Percentiles rank a stretch among this genome's conserved stretches.
phyloP scores from a whole-genome alignment of 805 yeast genomes.

The Monosporozyma aerobia region DNA sequence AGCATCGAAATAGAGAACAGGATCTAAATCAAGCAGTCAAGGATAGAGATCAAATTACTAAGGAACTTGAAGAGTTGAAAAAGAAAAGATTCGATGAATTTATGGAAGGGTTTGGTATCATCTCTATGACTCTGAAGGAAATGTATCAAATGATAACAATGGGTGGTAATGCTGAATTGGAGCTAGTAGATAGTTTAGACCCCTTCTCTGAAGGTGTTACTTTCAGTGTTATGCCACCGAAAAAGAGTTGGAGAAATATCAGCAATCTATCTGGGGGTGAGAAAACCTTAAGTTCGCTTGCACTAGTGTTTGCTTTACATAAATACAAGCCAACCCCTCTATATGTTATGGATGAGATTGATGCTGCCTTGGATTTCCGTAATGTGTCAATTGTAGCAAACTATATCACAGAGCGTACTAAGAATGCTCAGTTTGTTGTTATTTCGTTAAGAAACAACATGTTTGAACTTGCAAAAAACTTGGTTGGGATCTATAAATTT shows the following conservation, averaged over 20 bases:
- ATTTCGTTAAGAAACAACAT: constrained; percentile 92
- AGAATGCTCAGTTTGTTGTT: constrained; percentile 93
- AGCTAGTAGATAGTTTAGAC: constrained; percentile 87
- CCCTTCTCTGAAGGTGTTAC: constrained; percentile 97
- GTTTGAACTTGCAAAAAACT: constrained; percentile 92
- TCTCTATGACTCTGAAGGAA: constrained; percentile 81
- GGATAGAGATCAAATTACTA: constrained; percentile 55
- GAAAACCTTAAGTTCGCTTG: constrained; percentile 88
- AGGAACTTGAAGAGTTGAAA: constrained; percentile 56
- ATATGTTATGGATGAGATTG: constrained; percentile 98
- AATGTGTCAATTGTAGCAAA: constrained; percentile 97
- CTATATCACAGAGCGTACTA: constrained; percentile 89
- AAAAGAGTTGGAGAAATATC: constrained; percentile 94
- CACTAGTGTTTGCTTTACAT: constrained; percentile 92
- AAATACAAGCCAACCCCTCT: constrained; percentile 94
- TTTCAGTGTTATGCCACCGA: constrained; percentile 98
- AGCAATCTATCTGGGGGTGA: constrained; percentile 96
- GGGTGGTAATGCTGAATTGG: constrained; percentile 99
- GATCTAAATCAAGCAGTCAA: constrained; percentile 63
- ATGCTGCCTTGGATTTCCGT: constrained; percentile 95
- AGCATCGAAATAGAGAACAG: constrained; percentile 50
- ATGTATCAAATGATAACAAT: constrained; percentile 98
- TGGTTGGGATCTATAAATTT: constrained; percentile 92
- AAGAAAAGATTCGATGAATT: constrained; percentile 75
- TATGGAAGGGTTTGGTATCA: constrained; percentile 83